Percentiles rank a stretch among this genome's conserved stretches.
Evolutionary conservation across 805 yeast genomes (phyloP).

Genomic region (Zygoascus ofunaensis): DNA sequence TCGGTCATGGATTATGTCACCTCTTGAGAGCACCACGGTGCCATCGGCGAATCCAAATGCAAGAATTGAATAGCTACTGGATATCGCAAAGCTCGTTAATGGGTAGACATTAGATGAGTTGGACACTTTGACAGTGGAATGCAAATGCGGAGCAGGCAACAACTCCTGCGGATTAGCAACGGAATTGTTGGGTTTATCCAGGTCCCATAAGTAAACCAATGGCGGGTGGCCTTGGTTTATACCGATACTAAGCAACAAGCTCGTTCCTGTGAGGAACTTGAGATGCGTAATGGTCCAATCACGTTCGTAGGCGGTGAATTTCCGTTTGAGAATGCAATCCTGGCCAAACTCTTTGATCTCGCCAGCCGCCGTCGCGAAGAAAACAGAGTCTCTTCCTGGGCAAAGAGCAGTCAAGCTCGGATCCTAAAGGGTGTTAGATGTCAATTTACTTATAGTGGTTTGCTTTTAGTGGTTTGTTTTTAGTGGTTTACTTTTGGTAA

Average conservation of each 20-base stretch:
- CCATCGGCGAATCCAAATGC: constrained; percentile 84
- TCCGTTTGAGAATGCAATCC: constrained; percentile 37
- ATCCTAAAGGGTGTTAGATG: constrained; percentile 33
- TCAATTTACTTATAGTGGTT: too few relatives aligned
- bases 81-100: constrained; percentile 51
- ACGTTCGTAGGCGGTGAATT: constrained; percentile 56
- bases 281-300: constrained; percentile 58
- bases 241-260: constrained; percentile 54
- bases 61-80: constrained; percentile 48
- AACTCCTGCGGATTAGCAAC: constrained; percentile 21
- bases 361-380: constrained; percentile 48
- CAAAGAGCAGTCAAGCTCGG: constrained; percentile 58
- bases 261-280: constrained; percentile 38
- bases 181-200: constrained; percentile 26
- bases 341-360: constrained; percentile 47
- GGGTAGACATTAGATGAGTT: constrained; percentile 77
- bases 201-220: constrained; percentile 62
- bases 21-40: constrained; percentile 67
- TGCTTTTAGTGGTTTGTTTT: too few relatives aligned
- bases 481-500: too few relatives aligned
- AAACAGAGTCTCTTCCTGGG: constrained; percentile 47
- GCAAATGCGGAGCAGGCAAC: constrained; percentile 36
- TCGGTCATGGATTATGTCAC: constrained; percentile 79
- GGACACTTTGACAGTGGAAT: constrained; percentile 50
- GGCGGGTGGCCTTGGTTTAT: constrained; percentile 67